Conservation (phyloP, 2,329 filamentous ascomycete species). For the Cercospora citrullina region DNA sequence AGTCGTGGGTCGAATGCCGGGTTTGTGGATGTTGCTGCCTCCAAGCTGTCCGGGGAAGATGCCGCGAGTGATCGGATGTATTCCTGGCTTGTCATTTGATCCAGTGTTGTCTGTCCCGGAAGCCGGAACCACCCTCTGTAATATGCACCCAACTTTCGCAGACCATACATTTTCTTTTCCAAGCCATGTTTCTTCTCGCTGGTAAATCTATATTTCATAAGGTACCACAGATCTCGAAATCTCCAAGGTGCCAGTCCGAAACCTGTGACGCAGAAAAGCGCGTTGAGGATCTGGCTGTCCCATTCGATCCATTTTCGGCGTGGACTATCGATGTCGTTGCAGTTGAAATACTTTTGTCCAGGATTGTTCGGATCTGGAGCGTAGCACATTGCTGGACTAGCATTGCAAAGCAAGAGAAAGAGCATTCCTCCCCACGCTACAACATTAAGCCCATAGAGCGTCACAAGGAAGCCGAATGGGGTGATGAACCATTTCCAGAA, state of each 20-base stretch:
- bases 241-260: slow-evolving; percentile 85
- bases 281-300: slow-evolving; percentile 80
- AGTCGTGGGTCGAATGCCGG: slow-evolving; percentile 50
- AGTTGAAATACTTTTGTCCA: slow-evolving; percentile 30
- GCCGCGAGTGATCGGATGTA: slow-evolving; percentile 8
- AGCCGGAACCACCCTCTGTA: slow-evolving; percentile 76
- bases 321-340: slow-evolving; percentile 55
- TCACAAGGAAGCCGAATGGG: slow-evolving; percentile 73
- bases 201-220: slow-evolving; percentile 63
- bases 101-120: slow-evolving; percentile 62
- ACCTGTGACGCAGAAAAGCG: slow-evolving; percentile 81
- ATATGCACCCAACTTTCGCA: slow-evolving; percentile 71
- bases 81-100: slow-evolving; percentile 30
- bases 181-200: slow-evolving; percentile 27
- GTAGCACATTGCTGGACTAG: slow-evolving; percentile 69
- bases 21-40: background rate
- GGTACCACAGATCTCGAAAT: slow-evolving; percentile 74
- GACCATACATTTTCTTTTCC: slow-evolving; percentile 50
- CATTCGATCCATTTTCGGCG: slow-evolving; percentile 83
- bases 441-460: slow-evolving; percentile 77
- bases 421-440: slow-evolving; percentile 91
- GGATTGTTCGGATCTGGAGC: slow-evolving; percentile 41
- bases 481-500: slow-evolving; percentile 75
- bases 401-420: slow-evolving; percentile 79
- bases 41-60: background rate